Evolutionary conservation across 352 stramenopile genomes (phyloP).

Genomic region (Phytophthora quininea): DNA sequence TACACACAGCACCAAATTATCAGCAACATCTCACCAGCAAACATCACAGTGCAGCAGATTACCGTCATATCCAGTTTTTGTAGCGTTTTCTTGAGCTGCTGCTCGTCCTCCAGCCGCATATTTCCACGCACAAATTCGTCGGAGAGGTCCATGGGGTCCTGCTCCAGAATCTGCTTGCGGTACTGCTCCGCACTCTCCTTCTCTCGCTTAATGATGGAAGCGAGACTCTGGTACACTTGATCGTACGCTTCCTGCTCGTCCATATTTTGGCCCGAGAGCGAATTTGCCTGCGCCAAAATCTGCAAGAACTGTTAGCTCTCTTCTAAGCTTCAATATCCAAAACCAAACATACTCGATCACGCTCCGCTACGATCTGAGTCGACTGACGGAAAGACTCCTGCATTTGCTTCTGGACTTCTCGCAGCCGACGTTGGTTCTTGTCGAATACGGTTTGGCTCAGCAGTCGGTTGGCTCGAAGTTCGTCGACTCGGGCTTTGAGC

Average conservation of each 20-base stretch:
- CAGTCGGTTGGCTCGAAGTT: slow-evolving; percentile 64
- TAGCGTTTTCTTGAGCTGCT: slow-evolving; percentile 70
- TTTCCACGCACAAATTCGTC: slow-evolving; percentile 80
- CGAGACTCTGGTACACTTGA: slow-evolving; percentile 72
- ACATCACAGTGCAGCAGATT: neutral
- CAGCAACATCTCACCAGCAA: neutral
- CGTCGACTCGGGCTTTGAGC: slow-evolving; percentile 59
- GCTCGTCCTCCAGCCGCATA: slow-evolving; percentile 79
- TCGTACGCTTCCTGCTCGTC: slow-evolving; percentile 82
- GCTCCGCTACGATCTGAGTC: slow-evolving; percentile 74
- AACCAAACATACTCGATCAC: slow-evolving; percentile 52
- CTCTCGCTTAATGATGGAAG: slow-evolving; percentile 74
- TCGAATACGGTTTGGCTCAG: slow-evolving; percentile 79
- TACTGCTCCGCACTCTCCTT: slow-evolving; percentile 80
- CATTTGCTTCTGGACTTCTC: slow-evolving; percentile 80
- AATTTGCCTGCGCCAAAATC: slow-evolving; percentile 73
- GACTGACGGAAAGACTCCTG: slow-evolving; percentile 73
- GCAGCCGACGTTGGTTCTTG: slow-evolving; percentile 79
- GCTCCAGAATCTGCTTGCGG: slow-evolving; percentile 78
- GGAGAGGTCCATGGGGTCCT: slow-evolving; percentile 65
- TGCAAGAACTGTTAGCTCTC: slow-evolving; percentile 18
- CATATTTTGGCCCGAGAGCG: slow-evolving; percentile 69
- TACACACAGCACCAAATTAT: slow-evolving; percentile 14
- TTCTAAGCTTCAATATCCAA: neutral
- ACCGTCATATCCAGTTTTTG: slow-evolving; percentile 69